Base-by-base conservation (phyloP, 2,329 filamentous ascomycete species). In the Epichloe hybrida region DNA sequence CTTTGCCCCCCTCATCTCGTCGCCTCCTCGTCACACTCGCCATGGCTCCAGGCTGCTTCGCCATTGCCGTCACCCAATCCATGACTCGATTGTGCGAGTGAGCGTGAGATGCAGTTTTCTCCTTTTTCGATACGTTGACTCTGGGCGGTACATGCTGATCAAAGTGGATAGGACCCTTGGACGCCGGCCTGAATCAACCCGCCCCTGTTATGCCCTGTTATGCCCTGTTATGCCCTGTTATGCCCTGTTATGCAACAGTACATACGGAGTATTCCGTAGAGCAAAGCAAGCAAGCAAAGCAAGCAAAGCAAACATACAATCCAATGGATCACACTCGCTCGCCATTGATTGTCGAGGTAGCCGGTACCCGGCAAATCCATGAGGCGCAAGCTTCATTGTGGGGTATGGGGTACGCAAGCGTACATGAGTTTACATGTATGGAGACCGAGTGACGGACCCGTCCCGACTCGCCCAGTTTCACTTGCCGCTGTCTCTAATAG, bases 341-440 rank as follows among this genome's bases (percentile, higher is more conserved):
- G 23, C 23, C 0, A 34, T 13, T 34, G 42, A 8, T 34, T 42
- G 40, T 23, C 47, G 42, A 51, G 50, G 52, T 56, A 54, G 53
- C 49, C 54, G 56, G 48, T 50, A 51, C 45, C 37, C 52, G 50
- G 52, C 42, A 42, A 21, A 17, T 47, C 50, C 50, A 50, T 48
- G 48, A 43, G 50, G 44, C 52, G 45, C 36, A 43, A 27, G 44
- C 50, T 44, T 44, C 40, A 53, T 52, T 56, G 58, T 56, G 58
- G 58, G 57, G 58, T 51, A 40, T 53, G 57, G 54, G 52, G 58
- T 59, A 60, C 56, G 51, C 50, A 53, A 31, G 27, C 17, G 17
- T 17, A 17, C 46, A 39, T 50, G 44, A n/a, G 36, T 17, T 17
- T 48, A 17, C 17, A 17, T 17, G 17, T 17, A 15, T 15, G 15